Conservation (phyloP, 163 green algal species). For the Scenedesmus sp. region DNA sequence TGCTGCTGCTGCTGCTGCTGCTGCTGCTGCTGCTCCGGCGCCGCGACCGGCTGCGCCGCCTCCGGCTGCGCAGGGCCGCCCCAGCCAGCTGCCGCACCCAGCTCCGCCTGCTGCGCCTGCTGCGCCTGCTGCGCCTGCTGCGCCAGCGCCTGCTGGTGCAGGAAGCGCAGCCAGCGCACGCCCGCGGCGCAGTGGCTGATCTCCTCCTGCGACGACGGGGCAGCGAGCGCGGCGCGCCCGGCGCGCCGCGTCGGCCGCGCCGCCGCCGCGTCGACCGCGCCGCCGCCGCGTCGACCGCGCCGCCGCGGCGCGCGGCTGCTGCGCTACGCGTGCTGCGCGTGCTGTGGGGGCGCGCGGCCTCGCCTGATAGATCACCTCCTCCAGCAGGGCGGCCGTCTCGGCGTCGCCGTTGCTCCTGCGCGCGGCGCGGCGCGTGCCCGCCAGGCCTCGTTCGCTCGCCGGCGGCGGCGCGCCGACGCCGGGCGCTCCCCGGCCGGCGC, state of each 20-base stretch:
- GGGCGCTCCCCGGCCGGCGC: no score
- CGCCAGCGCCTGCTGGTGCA: constrained; percentile 58
- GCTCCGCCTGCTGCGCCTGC: constrained; percentile 10
- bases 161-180: constrained; percentile 84
- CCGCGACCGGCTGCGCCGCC: neutral
- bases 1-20: neutral
- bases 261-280: no score
- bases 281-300: no score
- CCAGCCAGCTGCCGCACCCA: no score
- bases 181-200: constrained; percentile 91
- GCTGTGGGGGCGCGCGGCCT: no score
- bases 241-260: no score
- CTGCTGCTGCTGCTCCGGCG: constrained; percentile 29
- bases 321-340: no score
- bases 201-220: constrained; percentile 91
- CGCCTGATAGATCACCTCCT: constrained; percentile 71
- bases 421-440: no score
- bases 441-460: no score
- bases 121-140: neutral
- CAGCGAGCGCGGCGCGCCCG: no score
- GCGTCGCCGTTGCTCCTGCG: constrained; percentile 61
- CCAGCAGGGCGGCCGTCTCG: constrained; percentile 72
- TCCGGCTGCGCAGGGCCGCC: no score
- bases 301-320: no score
- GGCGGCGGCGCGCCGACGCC: neutral